Evolutionary conservation across 2,329 filamentous ascomycete genomes (phyloP).

Genomic region (Fusarium subglutinans): DNA sequence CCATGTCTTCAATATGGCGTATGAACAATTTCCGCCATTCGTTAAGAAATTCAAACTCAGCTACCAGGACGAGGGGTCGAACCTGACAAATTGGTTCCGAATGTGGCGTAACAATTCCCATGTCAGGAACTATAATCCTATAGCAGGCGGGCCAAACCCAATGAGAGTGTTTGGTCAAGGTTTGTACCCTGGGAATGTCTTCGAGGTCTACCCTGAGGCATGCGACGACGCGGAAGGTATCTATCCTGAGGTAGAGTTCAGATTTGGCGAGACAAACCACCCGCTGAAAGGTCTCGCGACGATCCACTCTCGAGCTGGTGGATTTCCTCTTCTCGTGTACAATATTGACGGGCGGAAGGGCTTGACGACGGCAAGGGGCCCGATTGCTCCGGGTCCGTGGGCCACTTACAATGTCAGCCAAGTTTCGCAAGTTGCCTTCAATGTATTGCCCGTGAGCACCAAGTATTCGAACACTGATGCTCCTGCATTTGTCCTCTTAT

Average conservation of each 20-base stretch:
- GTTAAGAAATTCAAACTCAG: background rate
- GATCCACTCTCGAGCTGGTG: background rate
- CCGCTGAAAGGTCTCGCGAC: background rate
- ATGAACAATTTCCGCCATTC: accelerated
- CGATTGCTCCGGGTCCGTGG: no score
- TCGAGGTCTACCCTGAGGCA: background rate
- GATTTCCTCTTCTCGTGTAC: accelerated
- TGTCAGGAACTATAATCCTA: background rate
- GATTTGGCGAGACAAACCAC: background rate
- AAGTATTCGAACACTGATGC: accelerated
- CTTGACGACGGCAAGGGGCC: background rate
- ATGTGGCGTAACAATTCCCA: background rate
- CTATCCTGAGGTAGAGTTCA: background rate
- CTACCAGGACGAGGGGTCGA: background rate
- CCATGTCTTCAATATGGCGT: accelerated
- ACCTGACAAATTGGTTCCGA: background rate
- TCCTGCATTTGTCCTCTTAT: background rate
- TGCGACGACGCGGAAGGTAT: background rate
- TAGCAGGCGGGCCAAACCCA: background rate
- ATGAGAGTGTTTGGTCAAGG: no score
- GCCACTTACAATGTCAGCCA: no score
- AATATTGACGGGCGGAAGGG: accelerated
- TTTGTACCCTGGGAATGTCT: no score
- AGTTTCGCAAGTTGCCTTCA: background rate
- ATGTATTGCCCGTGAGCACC: background rate